phyloP scores from a whole-genome alignment of 2,329 filamentous ascomycete species.

The Sporothrix euskadiensis region DNA sequence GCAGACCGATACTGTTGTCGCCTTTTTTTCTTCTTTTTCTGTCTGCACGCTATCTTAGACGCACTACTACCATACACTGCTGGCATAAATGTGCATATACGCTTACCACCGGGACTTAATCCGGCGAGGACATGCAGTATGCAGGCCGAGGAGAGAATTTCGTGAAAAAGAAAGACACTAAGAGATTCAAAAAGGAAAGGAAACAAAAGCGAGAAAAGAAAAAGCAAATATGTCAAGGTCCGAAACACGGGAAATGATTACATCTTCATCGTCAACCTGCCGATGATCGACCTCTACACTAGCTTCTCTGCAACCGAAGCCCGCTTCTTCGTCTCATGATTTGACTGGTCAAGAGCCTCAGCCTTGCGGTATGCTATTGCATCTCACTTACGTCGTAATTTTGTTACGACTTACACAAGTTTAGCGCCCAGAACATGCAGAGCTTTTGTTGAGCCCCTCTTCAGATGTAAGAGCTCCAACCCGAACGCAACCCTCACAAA shows the following conservation, averaged over 20 bases:
- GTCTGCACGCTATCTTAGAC: neutral
- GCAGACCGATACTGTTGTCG: neutral
- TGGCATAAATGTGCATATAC: neutral
- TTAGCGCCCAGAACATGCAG: neutral
- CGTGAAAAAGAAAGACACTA: neutral
- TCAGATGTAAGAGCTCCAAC: neutral
- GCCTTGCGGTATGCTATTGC: neutral
- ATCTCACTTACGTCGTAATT: neutral
- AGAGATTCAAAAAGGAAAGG: neutral
- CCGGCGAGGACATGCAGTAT: neutral
- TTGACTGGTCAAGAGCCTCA: slow-evolving; percentile 12
- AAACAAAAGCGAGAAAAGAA: neutral
- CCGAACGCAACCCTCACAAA: neutral
- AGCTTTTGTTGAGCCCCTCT: neutral
- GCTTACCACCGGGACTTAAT: neutral
- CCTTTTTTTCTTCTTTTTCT: neutral
- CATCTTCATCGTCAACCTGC: neutral
- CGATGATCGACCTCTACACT: neutral
- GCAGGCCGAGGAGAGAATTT: neutral
- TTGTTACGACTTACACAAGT: neutral
- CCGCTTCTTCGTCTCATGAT: neutral
- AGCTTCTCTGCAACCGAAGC: neutral
- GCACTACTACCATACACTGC: neutral
- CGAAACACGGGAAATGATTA: neutral
- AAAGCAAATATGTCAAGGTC: neutral